These are phyloP conservation scores for Rhododendron kiyosumense DNA, from an alignment of 148 eudicot species.

Conservation along the genomic window DNA sequence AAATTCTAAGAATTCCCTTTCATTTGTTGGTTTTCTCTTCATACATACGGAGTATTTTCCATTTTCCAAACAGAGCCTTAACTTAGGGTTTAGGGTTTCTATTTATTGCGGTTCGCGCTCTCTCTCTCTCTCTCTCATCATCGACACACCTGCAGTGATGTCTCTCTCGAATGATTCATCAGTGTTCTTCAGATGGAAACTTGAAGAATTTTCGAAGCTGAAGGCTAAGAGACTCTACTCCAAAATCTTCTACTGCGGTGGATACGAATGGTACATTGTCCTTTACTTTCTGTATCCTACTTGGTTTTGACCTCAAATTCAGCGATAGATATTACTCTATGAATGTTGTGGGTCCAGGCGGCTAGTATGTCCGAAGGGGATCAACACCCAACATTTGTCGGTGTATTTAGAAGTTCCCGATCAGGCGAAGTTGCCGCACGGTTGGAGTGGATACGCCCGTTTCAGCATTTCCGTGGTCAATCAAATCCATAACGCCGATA, in stretches of 20 bases:
- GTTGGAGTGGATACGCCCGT: slow-evolving; percentile 44
- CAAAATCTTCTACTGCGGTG: slow-evolving; percentile 11
- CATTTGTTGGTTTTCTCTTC: no score
- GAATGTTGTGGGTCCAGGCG: slow-evolving; percentile 10
- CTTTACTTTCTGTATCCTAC: not conserved
- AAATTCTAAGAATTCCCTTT: no score
- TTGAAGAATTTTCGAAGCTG: slow-evolving; percentile 17
- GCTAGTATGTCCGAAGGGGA: slow-evolving; percentile 24
- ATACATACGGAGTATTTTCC: no score
- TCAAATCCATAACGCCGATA: slow-evolving; percentile 26
- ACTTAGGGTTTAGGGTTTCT: no score
- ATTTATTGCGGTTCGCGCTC: no score
- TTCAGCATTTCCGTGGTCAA: slow-evolving; percentile 40
- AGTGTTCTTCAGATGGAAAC: slow-evolving; percentile 19
- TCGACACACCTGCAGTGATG: not conserved
- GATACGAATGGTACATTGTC: slow-evolving; percentile 17
- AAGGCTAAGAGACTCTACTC: slow-evolving; percentile 19
- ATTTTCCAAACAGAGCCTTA: no score
- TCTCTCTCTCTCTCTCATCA: not conserved
- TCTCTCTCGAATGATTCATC: slow-evolving; percentile 4
- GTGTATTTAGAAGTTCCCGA: slow-evolving; percentile 48
- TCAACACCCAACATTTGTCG: slow-evolving; percentile 33
- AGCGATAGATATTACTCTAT: no score
- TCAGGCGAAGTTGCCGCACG: slow-evolving; percentile 34
- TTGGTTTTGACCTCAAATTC: not conserved